A percentile compares a stretch with the other conserved stretches of the same genome.
These are phyloP conservation scores for Boletus reticulatus DNA, from an alignment of 768 basidiomycete species.

Conservation along the genomic window DNA sequence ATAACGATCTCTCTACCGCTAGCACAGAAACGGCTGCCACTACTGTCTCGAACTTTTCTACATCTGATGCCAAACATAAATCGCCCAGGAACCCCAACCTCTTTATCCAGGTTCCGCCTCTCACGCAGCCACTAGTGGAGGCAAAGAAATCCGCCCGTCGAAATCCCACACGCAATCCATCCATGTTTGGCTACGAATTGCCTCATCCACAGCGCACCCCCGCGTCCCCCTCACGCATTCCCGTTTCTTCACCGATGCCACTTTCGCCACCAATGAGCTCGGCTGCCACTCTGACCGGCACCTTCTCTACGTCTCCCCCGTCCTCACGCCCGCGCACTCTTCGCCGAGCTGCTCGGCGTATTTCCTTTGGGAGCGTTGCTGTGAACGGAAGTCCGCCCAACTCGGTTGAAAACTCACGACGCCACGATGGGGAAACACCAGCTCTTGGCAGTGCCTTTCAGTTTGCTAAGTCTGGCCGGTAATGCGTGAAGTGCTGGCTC, in stretches of 20 bases:
- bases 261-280: constrained; percentile 16
- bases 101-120: constrained; percentile 21
- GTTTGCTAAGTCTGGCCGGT: constrained; percentile 39
- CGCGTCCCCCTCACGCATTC: constrained; percentile 30
- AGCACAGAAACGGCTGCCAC: constrained; percentile 33
- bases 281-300: constrained; percentile 3
- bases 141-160: constrained; percentile 33
- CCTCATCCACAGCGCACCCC: constrained; percentile 43
- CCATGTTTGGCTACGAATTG: constrained; percentile 65
- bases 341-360: constrained; percentile 47
- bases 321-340: constrained; percentile 26
- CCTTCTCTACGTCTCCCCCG: constrained; percentile 15
- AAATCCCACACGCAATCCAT: constrained; percentile 59
- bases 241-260: constrained; percentile 26
- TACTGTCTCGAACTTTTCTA: constrained; percentile 18
- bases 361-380: constrained; percentile 61
- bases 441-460: constrained; percentile 74
- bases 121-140: constrained; percentile 13
- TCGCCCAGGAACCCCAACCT: constrained; percentile 18
- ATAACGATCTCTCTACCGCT: constrained; percentile 32
- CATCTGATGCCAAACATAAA: constrained; percentile 18
- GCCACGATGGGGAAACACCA: constrained; percentile 32
- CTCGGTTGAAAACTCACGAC: constrained; percentile 32
- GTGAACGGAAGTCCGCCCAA: constrained; percentile 30
- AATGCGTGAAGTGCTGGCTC: constrained; percentile 3